These are phyloP conservation scores for Xerophyta viscosa DNA, from an alignment of 106 monocot genomes.

Conservation along the genomic window DNA sequence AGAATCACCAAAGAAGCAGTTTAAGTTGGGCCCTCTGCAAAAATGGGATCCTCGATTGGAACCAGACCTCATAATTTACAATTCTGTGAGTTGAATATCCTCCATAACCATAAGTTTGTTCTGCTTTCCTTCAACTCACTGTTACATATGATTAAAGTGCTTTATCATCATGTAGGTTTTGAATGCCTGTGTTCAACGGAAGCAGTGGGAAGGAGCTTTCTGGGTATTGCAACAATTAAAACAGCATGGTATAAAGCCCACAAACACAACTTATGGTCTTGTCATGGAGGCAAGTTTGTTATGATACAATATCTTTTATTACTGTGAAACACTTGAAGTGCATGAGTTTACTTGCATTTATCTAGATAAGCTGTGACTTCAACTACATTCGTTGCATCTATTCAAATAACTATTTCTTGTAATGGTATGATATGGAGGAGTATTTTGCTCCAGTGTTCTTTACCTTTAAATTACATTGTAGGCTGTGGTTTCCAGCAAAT, in stretches of 20 bases:
- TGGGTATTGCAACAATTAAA: conserved; percentile 96
- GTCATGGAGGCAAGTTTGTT: conserved; percentile 75
- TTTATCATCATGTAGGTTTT: conserved; percentile 52
- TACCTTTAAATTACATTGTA: too few relatives aligned
- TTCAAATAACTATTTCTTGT: too few relatives aligned
- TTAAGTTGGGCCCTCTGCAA: conserved; percentile 56
- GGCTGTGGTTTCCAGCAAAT: too few relatives aligned
- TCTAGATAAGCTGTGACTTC: too few relatives aligned
- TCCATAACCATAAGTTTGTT: not conserved
- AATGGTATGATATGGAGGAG: too few relatives aligned
- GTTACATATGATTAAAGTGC: not conserved
- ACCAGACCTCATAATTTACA: conserved; percentile 88
- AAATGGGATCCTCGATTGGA: conserved; percentile 87
- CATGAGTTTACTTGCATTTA: too few relatives aligned
- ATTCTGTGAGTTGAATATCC: conserved; percentile 60
- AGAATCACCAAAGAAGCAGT: conserved; percentile 58
- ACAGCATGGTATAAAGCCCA: conserved; percentile 50
- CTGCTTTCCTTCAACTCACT: not conserved
- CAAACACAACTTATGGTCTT: conserved; percentile 91
- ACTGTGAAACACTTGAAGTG: too few relatives aligned
- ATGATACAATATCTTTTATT: too few relatives aligned
- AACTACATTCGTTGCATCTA: too few relatives aligned
- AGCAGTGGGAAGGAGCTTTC: conserved; percentile 98
- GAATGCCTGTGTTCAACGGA: conserved; percentile 86
- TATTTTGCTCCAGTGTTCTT: too few relatives aligned